phyloP scores from a whole-genome alignment of 768 basidiomycete species.

The Tylopilus sp. region DNA sequence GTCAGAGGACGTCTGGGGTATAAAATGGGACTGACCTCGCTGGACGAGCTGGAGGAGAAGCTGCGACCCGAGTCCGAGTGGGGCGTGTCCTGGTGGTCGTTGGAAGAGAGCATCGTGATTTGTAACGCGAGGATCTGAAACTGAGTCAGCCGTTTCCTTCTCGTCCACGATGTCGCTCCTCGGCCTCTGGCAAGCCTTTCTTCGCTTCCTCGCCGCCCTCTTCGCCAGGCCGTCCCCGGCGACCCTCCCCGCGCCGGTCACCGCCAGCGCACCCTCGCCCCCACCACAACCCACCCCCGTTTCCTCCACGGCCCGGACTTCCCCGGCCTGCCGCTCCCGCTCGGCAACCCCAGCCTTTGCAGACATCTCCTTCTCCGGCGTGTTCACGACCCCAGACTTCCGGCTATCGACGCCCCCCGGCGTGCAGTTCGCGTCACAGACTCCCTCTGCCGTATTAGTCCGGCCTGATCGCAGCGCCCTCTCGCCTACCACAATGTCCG shows the following conservation, averaged over 20 bases:
- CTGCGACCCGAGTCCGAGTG: constrained; percentile 31
- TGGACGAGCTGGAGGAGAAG: constrained; percentile 29
- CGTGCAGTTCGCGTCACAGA: neutral
- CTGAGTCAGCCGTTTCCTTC: too few relatives aligned
- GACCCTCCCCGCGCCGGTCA: constrained; percentile 19
- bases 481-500: constrained; percentile 24
- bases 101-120: constrained; percentile 19
- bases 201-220: constrained; percentile 5
- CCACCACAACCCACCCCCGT: constrained; percentile 5
- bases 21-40: constrained; percentile 26
- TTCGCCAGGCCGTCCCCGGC: constrained; percentile 14
- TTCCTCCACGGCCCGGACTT: constrained; percentile 1
- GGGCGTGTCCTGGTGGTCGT: constrained; percentile 21
- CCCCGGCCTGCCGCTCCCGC: constrained; percentile 1
- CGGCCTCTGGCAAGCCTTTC: constrained; percentile 16
- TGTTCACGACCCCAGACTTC: constrained; percentile 12
- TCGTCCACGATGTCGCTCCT: neutral
- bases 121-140: too few relatives aligned
- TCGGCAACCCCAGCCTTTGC: constrained; percentile 13
- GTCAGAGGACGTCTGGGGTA: neutral
- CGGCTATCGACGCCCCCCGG: too few relatives aligned
- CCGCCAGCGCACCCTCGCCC: neutral
- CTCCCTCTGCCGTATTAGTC: constrained; percentile 12
- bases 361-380: constrained; percentile 17
- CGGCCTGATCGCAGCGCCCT: constrained; percentile 22